phyloP scores from a whole-genome alignment of 495 filamentous ascomycete species.

The Clavariopsis aquatica region DNA sequence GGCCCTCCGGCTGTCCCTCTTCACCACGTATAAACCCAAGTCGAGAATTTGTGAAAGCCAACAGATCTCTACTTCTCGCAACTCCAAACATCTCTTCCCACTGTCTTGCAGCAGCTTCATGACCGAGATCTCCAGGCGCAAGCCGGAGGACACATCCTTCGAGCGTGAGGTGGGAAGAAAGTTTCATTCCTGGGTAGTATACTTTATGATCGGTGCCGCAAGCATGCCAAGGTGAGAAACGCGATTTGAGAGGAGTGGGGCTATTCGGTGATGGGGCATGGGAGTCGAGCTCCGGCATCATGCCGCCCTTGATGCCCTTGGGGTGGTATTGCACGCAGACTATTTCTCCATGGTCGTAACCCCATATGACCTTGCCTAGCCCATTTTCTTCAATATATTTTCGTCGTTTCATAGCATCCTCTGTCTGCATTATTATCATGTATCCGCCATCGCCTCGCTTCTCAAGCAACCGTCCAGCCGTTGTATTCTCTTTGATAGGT shows the following conservation, averaged over 20 bases:
- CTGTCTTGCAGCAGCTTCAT: conserved; percentile 36
- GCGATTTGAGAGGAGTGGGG: conserved; percentile 35
- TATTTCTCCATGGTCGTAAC: conserved; percentile 30
- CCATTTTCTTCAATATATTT: conserved; percentile 34
- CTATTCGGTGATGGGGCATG: conserved; percentile 29
- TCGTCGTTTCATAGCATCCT: conserved; percentile 31
- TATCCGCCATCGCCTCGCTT: conserved; percentile 42
- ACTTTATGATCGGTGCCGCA: conserved; percentile 33
- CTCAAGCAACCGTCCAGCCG: conserved; percentile 37
- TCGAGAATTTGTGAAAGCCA: conserved; percentile 42
- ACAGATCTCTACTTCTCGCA: conserved; percentile 36
- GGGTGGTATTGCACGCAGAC: conserved; percentile 42
- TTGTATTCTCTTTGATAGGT: conserved; percentile 34
- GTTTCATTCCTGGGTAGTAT: conserved; percentile 37
- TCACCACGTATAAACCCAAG: conserved; percentile 37
- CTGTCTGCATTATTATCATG: conserved; percentile 45
- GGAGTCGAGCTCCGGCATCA: conserved; percentile 43
- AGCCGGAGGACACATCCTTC: conserved; percentile 37
- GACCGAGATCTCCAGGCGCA: conserved; percentile 30
- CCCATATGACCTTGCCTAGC: conserved; percentile 37
- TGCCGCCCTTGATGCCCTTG: conserved; percentile 41
- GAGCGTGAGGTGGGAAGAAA: conserved; percentile 32
- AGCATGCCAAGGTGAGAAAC: conserved; percentile 43
- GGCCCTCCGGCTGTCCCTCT: conserved; percentile 36
- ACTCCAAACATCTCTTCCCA: conserved; percentile 44